A percentile compares a stretch with the other conserved stretches of the same genome.
Evolutionary conservation across 2,329 filamentous ascomycete genomes (phyloP).

Genomic region (Xylariaceae sp.): DNA sequence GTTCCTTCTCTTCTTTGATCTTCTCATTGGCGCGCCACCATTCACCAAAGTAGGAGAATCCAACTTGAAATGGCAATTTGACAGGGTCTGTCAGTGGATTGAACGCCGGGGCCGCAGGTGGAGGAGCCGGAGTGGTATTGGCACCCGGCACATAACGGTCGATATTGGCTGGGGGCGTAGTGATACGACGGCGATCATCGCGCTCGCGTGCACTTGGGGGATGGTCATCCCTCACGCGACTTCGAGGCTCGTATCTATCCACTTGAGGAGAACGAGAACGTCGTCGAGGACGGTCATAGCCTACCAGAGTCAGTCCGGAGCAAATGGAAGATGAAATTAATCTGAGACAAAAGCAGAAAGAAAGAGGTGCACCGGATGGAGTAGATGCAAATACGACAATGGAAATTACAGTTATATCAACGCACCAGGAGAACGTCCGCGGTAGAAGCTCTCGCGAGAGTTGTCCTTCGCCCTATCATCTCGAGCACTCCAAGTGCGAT

Average conservation of each 20-base stretch:
- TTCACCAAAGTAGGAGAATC: slow-evolving; percentile 80
- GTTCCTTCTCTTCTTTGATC: slow-evolving; percentile 76
- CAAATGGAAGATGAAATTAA: too few relatives aligned
- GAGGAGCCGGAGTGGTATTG: slow-evolving; percentile 40
- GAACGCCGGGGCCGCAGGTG: slow-evolving; percentile 37
- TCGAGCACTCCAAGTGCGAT: slow-evolving; percentile 47
- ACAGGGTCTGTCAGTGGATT: slow-evolving; percentile 71
- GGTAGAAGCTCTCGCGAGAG: slow-evolving; percentile 56
- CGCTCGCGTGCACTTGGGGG: slow-evolving; percentile 41
- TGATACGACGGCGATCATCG: slow-evolving; percentile 56
- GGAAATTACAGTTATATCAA: slow-evolving; percentile 21
- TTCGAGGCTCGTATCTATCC: slow-evolving; percentile 70
- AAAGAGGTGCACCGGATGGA: too few relatives aligned
- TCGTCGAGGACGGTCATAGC: slow-evolving; percentile 52
- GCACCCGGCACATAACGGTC: slow-evolving; percentile 81
- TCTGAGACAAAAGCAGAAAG: background rate
- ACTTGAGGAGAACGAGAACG: slow-evolving; percentile 73
- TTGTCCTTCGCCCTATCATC: slow-evolving; percentile 51
- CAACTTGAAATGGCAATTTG: slow-evolving; percentile 71
- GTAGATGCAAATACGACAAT: slow-evolving; percentile 15
- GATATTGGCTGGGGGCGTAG: slow-evolving; percentile 64
- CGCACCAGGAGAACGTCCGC: slow-evolving; percentile 67
- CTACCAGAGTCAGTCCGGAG: slow-evolving; percentile 33
- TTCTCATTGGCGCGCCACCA: slow-evolving; percentile 82
- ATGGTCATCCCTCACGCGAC: slow-evolving; percentile 63